A percentile compares a stretch with the other conserved stretches of the same genome.
phyloP scores from a whole-genome alignment of 257 asterid species.

The Solanum appendiculatum region DNA sequence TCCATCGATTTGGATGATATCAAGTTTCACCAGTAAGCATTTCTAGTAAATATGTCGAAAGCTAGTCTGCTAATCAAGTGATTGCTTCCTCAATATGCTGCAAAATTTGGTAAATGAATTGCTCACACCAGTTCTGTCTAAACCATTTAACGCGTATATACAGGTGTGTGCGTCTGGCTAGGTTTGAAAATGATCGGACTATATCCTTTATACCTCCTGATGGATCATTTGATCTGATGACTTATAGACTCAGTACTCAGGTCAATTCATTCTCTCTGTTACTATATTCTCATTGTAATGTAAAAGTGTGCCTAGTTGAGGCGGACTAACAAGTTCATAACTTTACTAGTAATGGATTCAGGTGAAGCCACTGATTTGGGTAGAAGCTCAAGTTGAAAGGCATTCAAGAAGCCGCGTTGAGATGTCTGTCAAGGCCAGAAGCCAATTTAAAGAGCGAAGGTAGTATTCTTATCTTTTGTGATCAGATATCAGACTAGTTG shows the following conservation, averaged over 20 bases:
- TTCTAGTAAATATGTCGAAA: background rate
- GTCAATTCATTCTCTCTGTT: conserved; percentile 18
- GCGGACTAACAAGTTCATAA: background rate
- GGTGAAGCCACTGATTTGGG: conserved; percentile 99
- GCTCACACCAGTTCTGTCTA: background rate
- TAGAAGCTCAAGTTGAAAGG: conserved; percentile 91
- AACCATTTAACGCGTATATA: conserved; percentile 2
- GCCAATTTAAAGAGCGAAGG: conserved; percentile 99
- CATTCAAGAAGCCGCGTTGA: conserved; percentile 94
- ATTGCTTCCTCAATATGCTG: background rate
- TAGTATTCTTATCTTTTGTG: background rate
- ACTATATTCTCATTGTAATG: background rate
- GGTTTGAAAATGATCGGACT: conserved; percentile 94
- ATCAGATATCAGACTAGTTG: background rate
- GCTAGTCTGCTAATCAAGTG: background rate
- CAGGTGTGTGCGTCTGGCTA: conserved; percentile 97
- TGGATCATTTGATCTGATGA: conserved; percentile 99
- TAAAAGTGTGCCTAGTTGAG: background rate
- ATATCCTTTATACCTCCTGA: conserved; percentile 98
- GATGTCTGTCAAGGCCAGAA: conserved; percentile 76
- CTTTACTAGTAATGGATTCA: conserved; percentile 17
- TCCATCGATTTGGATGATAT: conserved; percentile 97
- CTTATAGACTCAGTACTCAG: conserved; percentile 98
- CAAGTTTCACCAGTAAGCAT: conserved; percentile 93
- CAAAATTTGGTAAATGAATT: background rate